Evolutionary conservation across 495 filamentous ascomycete species (phyloP).

Genomic region (Saxophila tyrrhenica): DNA sequence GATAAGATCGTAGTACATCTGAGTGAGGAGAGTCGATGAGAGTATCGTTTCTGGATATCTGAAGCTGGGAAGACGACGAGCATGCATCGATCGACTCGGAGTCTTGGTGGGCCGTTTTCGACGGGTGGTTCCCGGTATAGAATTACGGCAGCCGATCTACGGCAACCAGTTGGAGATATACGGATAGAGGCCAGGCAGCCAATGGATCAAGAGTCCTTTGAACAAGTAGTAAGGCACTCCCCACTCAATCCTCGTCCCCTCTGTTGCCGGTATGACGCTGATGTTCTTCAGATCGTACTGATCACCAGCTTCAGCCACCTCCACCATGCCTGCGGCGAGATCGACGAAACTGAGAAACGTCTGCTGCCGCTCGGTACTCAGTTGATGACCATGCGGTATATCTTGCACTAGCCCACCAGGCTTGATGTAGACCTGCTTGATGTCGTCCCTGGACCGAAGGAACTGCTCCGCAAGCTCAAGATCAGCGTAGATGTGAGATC

Average conservation of each 20-base stretch:
- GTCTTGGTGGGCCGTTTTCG: too few species aligned
- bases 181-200: slow-evolving; percentile 27
- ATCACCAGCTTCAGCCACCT: slow-evolving; percentile 33
- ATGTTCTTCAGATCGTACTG: slow-evolving; percentile 32
- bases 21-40: too few species aligned
- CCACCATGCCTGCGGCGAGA: slow-evolving; percentile 38
- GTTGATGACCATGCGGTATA: slow-evolving; percentile 30
- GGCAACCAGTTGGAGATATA: slow-evolving; percentile 22
- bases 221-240: slow-evolving; percentile 18
- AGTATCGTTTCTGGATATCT: too few species aligned
- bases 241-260: slow-evolving; percentile 14
- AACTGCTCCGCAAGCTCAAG: slow-evolving; percentile 28
- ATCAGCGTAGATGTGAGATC: slow-evolving; percentile 32
- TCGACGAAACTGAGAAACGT: slow-evolving; percentile 34
- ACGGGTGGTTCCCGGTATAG: too few species aligned
- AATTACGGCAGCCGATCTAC: too few species aligned
- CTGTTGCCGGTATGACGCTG: slow-evolving; percentile 24
- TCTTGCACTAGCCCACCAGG: slow-evolving; percentile 34
- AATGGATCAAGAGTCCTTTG: slow-evolving; percentile 25
- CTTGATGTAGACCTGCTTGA: slow-evolving; percentile 35
- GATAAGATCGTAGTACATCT: too few species aligned
- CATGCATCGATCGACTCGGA: too few species aligned
- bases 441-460: slow-evolving; percentile 27
- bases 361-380: slow-evolving; percentile 29
- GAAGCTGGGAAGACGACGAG: too few species aligned